These are phyloP conservation scores for Diplotaxis tenuifolia DNA, from an alignment of 345 rosid genomes.

Conservation along the genomic window DNA sequence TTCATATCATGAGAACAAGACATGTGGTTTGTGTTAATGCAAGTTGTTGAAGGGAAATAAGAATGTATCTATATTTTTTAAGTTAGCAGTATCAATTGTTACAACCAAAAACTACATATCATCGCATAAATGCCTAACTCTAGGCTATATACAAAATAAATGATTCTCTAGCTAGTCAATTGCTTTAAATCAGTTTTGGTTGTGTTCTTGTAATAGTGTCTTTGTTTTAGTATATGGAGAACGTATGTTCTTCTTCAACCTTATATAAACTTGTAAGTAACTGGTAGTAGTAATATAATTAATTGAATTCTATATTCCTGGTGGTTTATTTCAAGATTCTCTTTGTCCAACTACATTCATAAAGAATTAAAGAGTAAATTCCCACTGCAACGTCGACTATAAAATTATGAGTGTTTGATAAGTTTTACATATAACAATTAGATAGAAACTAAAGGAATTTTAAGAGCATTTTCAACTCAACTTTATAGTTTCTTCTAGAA, in stretches of 20 bases:
- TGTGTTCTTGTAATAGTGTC: not conserved
- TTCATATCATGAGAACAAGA: not conserved
- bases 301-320: not conserved
- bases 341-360: not conserved
- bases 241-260: not conserved
- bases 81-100: not conserved
- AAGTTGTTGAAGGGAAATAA: not conserved
- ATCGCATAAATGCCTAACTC: not conserved
- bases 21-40: constrained; percentile 12
- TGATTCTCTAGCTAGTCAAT: not conserved
- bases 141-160: not conserved
- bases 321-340: not conserved
- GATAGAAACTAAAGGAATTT: not conserved
- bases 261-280: not conserved
- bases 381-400: not conserved
- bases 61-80: not conserved
- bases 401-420: not conserved
- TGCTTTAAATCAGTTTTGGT: not conserved
- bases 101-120: not conserved
- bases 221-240: not conserved
- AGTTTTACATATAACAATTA: not conserved
- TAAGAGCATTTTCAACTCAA: no score
- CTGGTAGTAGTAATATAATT: not conserved
- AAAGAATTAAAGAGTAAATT: not conserved
- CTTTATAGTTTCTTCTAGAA: no score